These are phyloP conservation scores for Colletotrichum ledebouriae DNA, from an alignment of 2,329 filamentous ascomycete species.

Conservation along the genomic window DNA sequence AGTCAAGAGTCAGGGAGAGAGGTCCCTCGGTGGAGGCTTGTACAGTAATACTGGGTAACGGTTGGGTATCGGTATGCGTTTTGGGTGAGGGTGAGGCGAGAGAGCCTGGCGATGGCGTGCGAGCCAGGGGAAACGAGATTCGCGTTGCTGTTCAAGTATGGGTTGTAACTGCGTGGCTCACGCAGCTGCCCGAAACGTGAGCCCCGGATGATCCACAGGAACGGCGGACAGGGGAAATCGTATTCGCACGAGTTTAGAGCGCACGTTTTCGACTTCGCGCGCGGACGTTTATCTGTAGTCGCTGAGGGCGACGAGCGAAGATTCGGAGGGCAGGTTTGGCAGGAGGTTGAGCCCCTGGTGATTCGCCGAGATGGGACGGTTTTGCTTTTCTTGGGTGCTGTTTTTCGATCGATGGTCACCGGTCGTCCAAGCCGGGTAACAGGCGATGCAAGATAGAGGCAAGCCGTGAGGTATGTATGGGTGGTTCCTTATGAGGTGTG, in stretches of 20 bases:
- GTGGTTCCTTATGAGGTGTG: neutral
- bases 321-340: slow-evolving; percentile 24
- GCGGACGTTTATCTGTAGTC: slow-evolving; percentile 24
- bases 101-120: slow-evolving; percentile 42
- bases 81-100: slow-evolving; percentile 40
- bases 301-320: slow-evolving; percentile 6
- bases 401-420: neutral
- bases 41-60: slow-evolving; percentile 28
- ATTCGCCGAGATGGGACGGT: slow-evolving; percentile 25
- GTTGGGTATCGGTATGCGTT: slow-evolving; percentile 22
- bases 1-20: slow-evolving; percentile 5
- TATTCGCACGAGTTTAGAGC: slow-evolving; percentile 27
- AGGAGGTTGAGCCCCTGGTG: slow-evolving; percentile 36
- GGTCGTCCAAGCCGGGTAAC: neutral
- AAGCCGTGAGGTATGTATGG: neutral
- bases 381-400: slow-evolving; percentile 9
- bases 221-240: slow-evolving; percentile 29
- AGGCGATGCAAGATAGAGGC: neutral
- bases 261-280: slow-evolving; percentile 25
- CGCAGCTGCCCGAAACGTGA: slow-evolving; percentile 30
- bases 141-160: slow-evolving; percentile 26
- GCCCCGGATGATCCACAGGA: slow-evolving; percentile 39
- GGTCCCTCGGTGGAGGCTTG: neutral
- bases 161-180: slow-evolving; percentile 10
- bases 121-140: slow-evolving; percentile 39